These are phyloP conservation scores for Alternaria hordeiaustralica DNA, from an alignment of 2,329 filamentous ascomycete genomes.

Conservation along the genomic window DNA sequence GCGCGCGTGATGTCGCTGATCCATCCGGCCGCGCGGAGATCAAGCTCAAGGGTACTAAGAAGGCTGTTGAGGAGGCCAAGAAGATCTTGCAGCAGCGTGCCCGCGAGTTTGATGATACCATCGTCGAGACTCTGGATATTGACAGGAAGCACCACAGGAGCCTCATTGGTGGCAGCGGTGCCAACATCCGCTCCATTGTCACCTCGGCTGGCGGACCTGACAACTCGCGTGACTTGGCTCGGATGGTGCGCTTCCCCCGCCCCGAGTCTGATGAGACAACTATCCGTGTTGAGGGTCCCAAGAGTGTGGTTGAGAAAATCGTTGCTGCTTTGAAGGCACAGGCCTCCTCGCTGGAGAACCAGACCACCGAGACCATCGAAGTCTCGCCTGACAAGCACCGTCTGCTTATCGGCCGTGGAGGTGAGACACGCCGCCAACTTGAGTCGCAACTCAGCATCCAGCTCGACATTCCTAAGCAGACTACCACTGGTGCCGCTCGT, in stretches of 20 bases:
- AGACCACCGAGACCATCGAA: conserved; percentile 78
- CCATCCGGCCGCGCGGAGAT: conserved; percentile 78
- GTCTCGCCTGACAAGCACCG: conserved; percentile 90
- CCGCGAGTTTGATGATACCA: conserved; percentile 86
- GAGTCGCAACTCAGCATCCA: conserved; percentile 86
- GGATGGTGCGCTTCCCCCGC: conserved; percentile 93
- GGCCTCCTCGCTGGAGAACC: conserved; percentile 81
- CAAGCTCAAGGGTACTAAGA: conserved; percentile 88
- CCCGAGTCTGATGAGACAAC: conserved; percentile 80
- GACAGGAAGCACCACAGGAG: conserved; percentile 92
- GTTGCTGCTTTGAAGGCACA: conserved; percentile 80
- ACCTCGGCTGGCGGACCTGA: conserved; percentile 87
- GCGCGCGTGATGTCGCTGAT: conserved; percentile 72
- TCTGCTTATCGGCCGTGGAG: conserved; percentile 87
- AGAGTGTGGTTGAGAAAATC: conserved; percentile 86
- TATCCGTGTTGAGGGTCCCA: conserved; percentile 88
- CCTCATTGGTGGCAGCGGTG: conserved; percentile 85
- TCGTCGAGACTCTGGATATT: conserved; percentile 83
- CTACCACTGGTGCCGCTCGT: conserved; percentile 70
- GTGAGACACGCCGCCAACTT: conserved; percentile 82
- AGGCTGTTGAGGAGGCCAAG: conserved; percentile 89
- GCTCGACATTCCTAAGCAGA: conserved; percentile 88
- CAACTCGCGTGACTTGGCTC: conserved; percentile 80
- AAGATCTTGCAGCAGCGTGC: conserved; percentile 87
- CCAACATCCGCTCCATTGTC: conserved; percentile 86